Evolutionary conservation across 306 rosid species (phyloP), one percentile per base, ranked within the genome.

Genomic region (Glycine tomentella): DNA sequence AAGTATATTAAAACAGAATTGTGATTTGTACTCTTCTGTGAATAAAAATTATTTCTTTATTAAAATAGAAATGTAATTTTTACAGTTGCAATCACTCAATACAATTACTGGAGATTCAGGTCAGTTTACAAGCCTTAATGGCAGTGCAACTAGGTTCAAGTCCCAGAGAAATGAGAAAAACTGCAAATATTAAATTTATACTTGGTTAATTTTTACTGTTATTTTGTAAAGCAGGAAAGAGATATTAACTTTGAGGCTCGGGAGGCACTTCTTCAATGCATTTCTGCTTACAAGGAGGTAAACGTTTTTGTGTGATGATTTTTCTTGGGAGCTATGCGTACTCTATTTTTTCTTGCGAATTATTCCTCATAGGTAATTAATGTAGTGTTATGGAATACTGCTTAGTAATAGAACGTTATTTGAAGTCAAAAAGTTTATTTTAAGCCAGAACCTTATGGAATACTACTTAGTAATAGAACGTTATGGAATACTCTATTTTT

Each of bases 211-310:
- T 50, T 11, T 58, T 69, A 76, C 4, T 74, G 33, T 59, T 65
- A 15, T 75, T 74, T 80, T 52, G 46, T 66, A 42, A 69, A 75
- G 80, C 86, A 93, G 94, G 84, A 62, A 55, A 42, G 59, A 68
- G 75, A 65, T 74, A 78, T 65, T 72, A 75, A 83, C 67, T 15
- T 51, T 40, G 82, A 88, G 79, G 97, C 90, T 69, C 83, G 84
- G 83, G 80, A 79, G 76, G 84, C 90, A 53, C 92, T 93, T 17
- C 78, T 63, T 51, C 84, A 88, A 78, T 90, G 97, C 85, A 69
- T 93, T 64, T 86, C 87, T 74, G 81, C 93, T 87, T 93, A 91
- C 86, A 89, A 77, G 78, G 88, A 86, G 94, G 98, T 93, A 89
- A 56, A 36, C 33, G 33, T 44, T 50, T 9, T 71, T 51, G 9